Conservation (phyloP, 139 green algal genomes). For the Edaphochlamys debaryana region DNA sequence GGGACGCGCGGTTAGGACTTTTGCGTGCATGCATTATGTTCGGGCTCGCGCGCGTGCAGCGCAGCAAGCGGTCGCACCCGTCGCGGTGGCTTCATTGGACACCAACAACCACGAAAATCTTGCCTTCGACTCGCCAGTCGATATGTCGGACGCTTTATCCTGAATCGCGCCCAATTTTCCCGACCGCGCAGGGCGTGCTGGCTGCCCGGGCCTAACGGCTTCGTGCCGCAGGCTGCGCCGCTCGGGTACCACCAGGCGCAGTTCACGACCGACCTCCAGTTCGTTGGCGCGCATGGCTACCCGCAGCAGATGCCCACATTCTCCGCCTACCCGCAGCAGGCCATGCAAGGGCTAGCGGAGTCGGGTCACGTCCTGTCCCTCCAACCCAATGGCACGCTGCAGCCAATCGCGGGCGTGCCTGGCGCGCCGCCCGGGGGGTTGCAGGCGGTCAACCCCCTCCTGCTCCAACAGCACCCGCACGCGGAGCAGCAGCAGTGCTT, state of each 20-base stretch:
- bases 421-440: neutral
- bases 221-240: neutral
- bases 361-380: slow-evolving; percentile 10
- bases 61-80: no score
- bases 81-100: no score
- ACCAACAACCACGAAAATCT: no score
- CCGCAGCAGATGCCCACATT: slow-evolving; percentile 14
- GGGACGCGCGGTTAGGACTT: neutral
- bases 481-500: slow-evolving; percentile 8
- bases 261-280: slow-evolving; percentile 10
- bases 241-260: slow-evolving; percentile 6
- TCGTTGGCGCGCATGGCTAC: neutral
- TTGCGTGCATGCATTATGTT: neutral
- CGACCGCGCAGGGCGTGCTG: slow-evolving; percentile 11
- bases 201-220: slow-evolving; percentile 26
- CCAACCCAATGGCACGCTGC: neutral
- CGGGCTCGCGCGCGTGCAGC: no score
- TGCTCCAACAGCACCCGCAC: slow-evolving; percentile 15
- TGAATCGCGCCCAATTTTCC: no score
- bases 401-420: neutral
- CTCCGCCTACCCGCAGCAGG: neutral
- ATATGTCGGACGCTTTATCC: no score
- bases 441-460: neutral
- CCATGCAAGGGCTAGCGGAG: neutral
- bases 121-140: no score